Conservation (phyloP, 768 basidiomycete species). For the Amylocystis lapponica region DNA sequence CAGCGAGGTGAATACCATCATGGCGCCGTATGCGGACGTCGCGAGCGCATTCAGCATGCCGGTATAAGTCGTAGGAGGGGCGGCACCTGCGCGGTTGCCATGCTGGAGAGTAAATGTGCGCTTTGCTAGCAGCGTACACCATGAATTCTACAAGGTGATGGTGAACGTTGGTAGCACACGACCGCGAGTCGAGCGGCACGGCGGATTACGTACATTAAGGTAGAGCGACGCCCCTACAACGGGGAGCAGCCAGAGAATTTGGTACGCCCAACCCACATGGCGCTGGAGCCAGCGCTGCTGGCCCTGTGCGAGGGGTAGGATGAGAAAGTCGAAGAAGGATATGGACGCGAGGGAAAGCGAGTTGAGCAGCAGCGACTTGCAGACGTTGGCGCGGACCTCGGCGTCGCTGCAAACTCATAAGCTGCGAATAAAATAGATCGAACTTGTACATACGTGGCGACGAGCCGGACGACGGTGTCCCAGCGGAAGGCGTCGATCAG, state of each 20-base stretch:
- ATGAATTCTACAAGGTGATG: slow-evolving; percentile 51
- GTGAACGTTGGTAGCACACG: slow-evolving; percentile 7
- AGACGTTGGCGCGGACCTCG: slow-evolving; percentile 67
- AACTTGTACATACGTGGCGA: slow-evolving; percentile 43
- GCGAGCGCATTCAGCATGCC: slow-evolving; percentile 72
- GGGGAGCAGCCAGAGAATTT: slow-evolving; percentile 73
- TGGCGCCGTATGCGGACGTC: slow-evolving; percentile 72
- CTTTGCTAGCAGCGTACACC: slow-evolving; percentile 73
- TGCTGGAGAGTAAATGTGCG: slow-evolving; percentile 68
- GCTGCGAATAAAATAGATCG: slow-evolving; percentile 7
- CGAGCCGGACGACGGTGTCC: slow-evolving; percentile 54
- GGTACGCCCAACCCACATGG: slow-evolving; percentile 73
- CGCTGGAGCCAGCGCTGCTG: slow-evolving; percentile 63
- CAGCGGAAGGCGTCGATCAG: slow-evolving; percentile 70
- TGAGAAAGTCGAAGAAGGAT: slow-evolving; percentile 67
- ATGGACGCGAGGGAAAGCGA: slow-evolving; percentile 64
- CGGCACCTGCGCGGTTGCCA: slow-evolving; percentile 48
- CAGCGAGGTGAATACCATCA: slow-evolving; percentile 79
- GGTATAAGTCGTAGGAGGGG: slow-evolving; percentile 54
- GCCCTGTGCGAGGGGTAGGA: slow-evolving; percentile 58
- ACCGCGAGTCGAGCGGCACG: background rate
- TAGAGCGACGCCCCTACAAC: slow-evolving; percentile 73
- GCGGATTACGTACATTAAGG: slow-evolving; percentile 57
- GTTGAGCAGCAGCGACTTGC: slow-evolving; percentile 74
- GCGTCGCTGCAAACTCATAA: slow-evolving; percentile 46